Conservation (phyloP, 306 rosid species). For the Pterocarpus santalinus region DNA sequence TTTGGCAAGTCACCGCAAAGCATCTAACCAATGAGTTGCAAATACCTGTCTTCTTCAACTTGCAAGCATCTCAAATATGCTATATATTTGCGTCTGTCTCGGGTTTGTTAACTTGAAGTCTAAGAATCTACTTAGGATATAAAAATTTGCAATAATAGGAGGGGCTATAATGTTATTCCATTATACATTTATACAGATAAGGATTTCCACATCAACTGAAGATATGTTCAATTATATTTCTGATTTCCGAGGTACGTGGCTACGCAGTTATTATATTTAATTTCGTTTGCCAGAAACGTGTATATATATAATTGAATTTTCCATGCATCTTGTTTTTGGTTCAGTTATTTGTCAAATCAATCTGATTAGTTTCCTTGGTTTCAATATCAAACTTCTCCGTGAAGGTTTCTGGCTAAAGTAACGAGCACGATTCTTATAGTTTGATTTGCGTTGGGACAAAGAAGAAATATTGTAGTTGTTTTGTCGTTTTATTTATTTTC, state of each 20-base stretch:
- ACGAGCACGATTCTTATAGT: not conserved
- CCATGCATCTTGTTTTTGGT: not conserved
- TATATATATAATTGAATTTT: not conserved
- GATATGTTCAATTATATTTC: constrained; percentile 25
- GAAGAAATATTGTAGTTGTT: not conserved
- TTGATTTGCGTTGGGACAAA: not conserved
- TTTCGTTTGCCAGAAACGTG: not conserved
- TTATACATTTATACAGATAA: not conserved
- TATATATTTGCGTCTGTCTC: not conserved
- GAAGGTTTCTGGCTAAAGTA: constrained; percentile 2
- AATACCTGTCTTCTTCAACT: constrained; percentile 46
- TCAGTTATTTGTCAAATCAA: not conserved
- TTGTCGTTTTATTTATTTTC: constrained; percentile 12
- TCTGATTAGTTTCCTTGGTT: not conserved
- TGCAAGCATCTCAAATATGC: constrained; percentile 35
- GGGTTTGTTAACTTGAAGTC: constrained; percentile 41
- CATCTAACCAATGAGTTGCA: constrained; percentile 21
- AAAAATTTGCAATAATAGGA: not conserved
- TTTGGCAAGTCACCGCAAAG: constrained; percentile 37
- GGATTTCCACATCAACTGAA: not conserved
- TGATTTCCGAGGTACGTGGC: not conserved
- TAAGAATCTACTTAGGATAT: not conserved
- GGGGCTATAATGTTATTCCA: not conserved
- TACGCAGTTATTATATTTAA: not conserved
- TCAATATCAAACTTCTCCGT: not conserved